A percentile compares a stretch with the other conserved stretches of the same genome.
Conservation (phyloP, 106 monocot species). For the Posidonia australis region DNA sequence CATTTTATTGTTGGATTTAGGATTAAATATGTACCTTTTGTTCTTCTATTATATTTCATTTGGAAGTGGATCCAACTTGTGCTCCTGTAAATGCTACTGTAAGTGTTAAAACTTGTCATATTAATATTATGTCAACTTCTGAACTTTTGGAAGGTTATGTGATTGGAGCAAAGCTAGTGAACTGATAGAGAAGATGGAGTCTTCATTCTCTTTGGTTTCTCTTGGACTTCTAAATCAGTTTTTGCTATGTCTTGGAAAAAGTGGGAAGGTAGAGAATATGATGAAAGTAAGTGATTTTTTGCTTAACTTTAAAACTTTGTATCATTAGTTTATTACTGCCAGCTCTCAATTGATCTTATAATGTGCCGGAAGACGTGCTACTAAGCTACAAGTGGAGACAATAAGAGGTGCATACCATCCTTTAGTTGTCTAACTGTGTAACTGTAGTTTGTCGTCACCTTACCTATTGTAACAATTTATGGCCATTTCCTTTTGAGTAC, state of each 20-base stretch:
- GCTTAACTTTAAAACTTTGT: background rate
- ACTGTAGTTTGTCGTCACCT: too few relatives aligned
- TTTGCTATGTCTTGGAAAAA: slow-evolving; percentile 76
- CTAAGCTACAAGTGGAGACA: too few relatives aligned
- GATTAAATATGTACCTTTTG: background rate
- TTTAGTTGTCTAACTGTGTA: too few relatives aligned
- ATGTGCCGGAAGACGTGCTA: background rate
- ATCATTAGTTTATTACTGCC: background rate
- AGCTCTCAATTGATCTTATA: background rate
- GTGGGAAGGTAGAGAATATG: slow-evolving; percentile 83
- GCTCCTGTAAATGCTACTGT: background rate
- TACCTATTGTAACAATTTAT: too few relatives aligned
- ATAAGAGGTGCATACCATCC: background rate
- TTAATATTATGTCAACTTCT: background rate
- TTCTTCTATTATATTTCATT: background rate
- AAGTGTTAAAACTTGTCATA: background rate
- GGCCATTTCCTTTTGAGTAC: too few relatives aligned
- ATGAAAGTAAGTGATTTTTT: slow-evolving; percentile 55
- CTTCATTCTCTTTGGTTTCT: slow-evolving; percentile 46
- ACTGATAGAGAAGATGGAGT: slow-evolving; percentile 62
- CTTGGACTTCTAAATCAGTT: slow-evolving; percentile 69
- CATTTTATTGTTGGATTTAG: too few relatives aligned
- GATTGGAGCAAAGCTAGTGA: slow-evolving; percentile 72
- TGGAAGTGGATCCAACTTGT: background rate
- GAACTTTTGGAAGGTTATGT: slow-evolving; percentile 37